phyloP scores from a whole-genome alignment of 108 stramenopile species.

The Cyclotella atomus region DNA sequence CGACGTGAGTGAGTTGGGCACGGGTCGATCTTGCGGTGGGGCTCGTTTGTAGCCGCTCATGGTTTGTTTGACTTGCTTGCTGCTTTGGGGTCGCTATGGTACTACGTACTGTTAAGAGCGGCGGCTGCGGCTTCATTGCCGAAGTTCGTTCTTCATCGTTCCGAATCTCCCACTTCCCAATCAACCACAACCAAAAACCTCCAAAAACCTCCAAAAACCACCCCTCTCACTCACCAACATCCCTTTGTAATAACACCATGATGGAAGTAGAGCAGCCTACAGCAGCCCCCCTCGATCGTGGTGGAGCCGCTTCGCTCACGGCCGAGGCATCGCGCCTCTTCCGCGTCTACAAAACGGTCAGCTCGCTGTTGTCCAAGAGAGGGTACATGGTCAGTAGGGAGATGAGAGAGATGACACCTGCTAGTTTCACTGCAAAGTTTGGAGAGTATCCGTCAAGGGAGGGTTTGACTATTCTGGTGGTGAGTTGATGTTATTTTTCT shows the following conservation, averaged over 20 bases:
- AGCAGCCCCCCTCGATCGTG: conserved; percentile 12
- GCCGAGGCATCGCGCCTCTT: conserved; percentile 89
- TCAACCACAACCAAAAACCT: too few species aligned
- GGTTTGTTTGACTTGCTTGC: not conserved
- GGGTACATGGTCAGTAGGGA: conserved; percentile 91
- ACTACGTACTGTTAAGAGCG: not conserved
- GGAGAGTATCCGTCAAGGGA: conserved; percentile 85
- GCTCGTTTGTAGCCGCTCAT: conserved; percentile 22
- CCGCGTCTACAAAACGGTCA: conserved; percentile 91
- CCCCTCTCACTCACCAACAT: not conserved
- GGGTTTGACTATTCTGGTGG: conserved; percentile 82
- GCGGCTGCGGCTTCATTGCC: not conserved
- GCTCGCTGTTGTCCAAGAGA: conserved; percentile 89
- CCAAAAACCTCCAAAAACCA: too few species aligned
- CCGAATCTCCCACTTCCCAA: too few species aligned
- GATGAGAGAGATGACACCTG: conserved; percentile 87
- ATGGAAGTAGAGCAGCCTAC: conserved; percentile 20
- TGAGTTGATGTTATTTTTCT: conserved; percentile 27
- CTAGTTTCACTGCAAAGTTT: conserved; percentile 76
- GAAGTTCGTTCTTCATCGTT: too few species aligned
- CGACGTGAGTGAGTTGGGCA: conserved; percentile 7
- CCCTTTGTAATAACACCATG: not conserved
- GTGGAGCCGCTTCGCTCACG: conserved; percentile 38
- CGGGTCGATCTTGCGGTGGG: conserved; percentile 7
- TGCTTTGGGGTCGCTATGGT: not conserved